Base-by-base conservation (phyloP, 2,329 filamentous ascomycete genomes). In the Diaporthe sp. region DNA sequence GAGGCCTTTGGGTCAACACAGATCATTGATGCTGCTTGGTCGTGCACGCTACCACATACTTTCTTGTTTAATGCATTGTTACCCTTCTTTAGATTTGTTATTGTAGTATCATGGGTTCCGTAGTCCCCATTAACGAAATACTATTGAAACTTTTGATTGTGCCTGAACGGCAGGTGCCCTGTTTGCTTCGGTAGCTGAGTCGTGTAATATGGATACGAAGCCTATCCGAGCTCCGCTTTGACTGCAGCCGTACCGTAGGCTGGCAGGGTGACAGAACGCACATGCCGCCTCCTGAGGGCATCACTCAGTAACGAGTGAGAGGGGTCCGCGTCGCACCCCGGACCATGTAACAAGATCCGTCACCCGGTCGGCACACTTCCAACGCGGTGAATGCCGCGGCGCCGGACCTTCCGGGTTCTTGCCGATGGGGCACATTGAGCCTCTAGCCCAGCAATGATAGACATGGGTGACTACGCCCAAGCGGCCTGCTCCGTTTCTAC, bases 151-250 rank as follows among this genome's bases (percentile, higher is more conserved):
- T 19, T 12, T 25, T 12, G 0, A 1, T 13, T 13, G 13, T 2
- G 46, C 28, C 13, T 10, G 12, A 25, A 17, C 22, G 46, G 13
- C 7, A 19, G 22, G 19, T 19, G 6, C 9, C 19, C 12, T 28
- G 19, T 7, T 13, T 13, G 19, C 12, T 3, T 53, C 22, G 31
- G 22, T 9, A 53, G 31, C 65, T 68, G 65, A 68, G 65, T 68
- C 65, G 65, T 19, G 65, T 53, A 49, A 49, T 51, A 68, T 68
- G 44, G 62, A 51, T 67, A 67, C 44, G 31, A 49, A 37, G 28
- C 31, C 62, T 37, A 19, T 15, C 31, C 65, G 22, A 51, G 65
- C 46, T 53, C 65, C 65, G 65, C 46, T 39, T 37, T 68, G 28
- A 68, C 2, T 68, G 44, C 28, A 68, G 46, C 62, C 13, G 31